Evolutionary conservation across 805 yeast genomes (phyloP).

Genomic region (Kurtzmaniella cleridarum): DNA sequence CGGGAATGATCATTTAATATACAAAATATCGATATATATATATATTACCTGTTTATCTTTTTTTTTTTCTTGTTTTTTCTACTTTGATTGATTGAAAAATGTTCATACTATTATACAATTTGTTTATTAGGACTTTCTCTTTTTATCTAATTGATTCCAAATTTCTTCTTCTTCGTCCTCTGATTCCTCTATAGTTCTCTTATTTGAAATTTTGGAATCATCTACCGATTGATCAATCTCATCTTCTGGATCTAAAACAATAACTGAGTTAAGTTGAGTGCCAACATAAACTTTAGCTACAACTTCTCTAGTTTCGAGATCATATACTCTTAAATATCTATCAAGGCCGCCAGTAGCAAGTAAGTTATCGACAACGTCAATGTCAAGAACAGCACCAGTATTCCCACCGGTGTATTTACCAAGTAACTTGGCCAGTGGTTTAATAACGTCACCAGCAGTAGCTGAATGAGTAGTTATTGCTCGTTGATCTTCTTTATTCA

Average conservation of each 20-base stretch:
- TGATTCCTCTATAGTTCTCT: conserved; percentile 10
- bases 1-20: no score
- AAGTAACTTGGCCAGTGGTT: conserved; percentile 44
- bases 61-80: no score
- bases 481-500: conserved; percentile 28
- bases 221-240: conserved; percentile 29
- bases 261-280: conserved; percentile 55
- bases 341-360: conserved; percentile 83
- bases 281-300: conserved; percentile 73
- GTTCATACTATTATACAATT: conserved; percentile 29
- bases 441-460: conserved; percentile 41
- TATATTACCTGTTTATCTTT: no score
- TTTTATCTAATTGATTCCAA: conserved; percentile 33
- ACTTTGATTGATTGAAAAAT: conserved; percentile 2
- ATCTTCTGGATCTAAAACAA: conserved; percentile 45
- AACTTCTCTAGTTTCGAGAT: conserved; percentile 51
- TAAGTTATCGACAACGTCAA: conserved; percentile 42
- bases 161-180: conserved; percentile 32
- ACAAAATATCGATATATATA: no score
- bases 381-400: conserved; percentile 74
- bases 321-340: conserved; percentile 76
- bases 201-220: conserved; percentile 7
- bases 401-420: conserved; percentile 56
- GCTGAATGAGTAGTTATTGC: conserved; percentile 36
- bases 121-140: conserved; percentile 13